A percentile compares a stretch with the other conserved stretches of the same genome.
These are phyloP conservation scores for Letharia lupina DNA, from an alignment of 495 filamentous ascomycete genomes.

Conservation along the genomic window DNA sequence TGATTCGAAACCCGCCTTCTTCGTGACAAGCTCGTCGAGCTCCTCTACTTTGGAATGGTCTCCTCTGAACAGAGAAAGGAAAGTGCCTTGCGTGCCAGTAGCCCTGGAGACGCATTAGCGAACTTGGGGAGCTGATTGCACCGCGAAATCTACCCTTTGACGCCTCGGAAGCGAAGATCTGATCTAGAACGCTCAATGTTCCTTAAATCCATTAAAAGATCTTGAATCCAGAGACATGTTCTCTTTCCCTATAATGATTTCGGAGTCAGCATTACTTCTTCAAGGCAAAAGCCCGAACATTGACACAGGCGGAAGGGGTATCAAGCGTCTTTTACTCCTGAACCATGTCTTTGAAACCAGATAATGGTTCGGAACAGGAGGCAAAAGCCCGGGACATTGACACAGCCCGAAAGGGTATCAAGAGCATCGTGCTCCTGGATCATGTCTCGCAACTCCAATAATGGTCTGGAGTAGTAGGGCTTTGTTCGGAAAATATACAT, in stretches of 20 bases:
- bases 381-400: too few relatives aligned
- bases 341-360: too few relatives aligned
- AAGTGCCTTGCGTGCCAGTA: constrained; percentile 71
- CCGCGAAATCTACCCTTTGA: constrained; percentile 38
- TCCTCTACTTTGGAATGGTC: constrained; percentile 71
- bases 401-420: too few relatives aligned
- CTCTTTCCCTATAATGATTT: constrained; percentile 41
- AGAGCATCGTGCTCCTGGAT: too few relatives aligned
- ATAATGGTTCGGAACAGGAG: too few relatives aligned
- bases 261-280: too few relatives aligned
- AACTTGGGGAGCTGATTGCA: constrained; percentile 24
- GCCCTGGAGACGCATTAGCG: constrained; percentile 30
- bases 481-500: too few relatives aligned
- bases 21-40: constrained; percentile 61
- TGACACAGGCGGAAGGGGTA: too few relatives aligned
- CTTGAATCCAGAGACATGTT: constrained; percentile 77
- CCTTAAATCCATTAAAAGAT: constrained; percentile 78
- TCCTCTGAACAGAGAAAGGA: constrained; percentile 73
- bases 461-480: too few relatives aligned
- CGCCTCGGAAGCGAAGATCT: constrained; percentile 76
- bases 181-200: constrained; percentile 68
- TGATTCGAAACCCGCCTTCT: constrained; percentile 74
- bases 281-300: too few relatives aligned
- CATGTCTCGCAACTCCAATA: too few relatives aligned
- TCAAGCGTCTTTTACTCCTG: too few relatives aligned